phyloP scores from a whole-genome alignment of 2,329 filamentous ascomycete species.

The Penicillium sp. region DNA sequence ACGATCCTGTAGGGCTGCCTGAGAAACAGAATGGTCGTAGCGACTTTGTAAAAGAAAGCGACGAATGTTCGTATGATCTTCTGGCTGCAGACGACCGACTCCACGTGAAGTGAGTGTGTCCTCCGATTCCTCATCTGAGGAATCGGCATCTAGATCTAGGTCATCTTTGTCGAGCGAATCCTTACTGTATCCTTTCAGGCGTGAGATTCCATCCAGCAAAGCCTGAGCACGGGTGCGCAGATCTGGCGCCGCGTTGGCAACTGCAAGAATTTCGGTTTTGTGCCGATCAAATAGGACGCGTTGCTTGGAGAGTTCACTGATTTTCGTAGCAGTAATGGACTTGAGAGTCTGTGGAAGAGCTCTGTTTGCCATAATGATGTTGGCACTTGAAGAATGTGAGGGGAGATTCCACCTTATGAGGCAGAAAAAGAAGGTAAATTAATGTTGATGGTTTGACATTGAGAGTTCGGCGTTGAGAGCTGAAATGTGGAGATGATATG shows the following conservation, averaged over 20 bases:
- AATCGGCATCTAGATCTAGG: conserved; percentile 18
- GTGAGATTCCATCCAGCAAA: conserved; percentile 33
- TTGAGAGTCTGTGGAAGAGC: conserved; percentile 47
- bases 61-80: conserved; percentile 38
- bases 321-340: conserved; percentile 49
- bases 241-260: conserved; percentile 23
- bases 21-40: conserved; percentile 47
- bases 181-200: conserved; percentile 31
- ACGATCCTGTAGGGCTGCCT: conserved; percentile 40
- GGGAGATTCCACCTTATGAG: not conserved
- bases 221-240: conserved; percentile 26
- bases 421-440: too few relatives aligned
- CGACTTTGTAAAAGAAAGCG: conserved; percentile 47
- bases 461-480: not conserved
- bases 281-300: conserved; percentile 43
- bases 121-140: conserved; percentile 2
- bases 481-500: not conserved
- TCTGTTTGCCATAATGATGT: conserved; percentile 23
- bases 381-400: not conserved
- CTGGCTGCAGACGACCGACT: conserved; percentile 18
- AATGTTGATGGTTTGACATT: not conserved
- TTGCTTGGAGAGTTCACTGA: conserved; percentile 49
- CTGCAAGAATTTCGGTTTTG: conserved; percentile 38
- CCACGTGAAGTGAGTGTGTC: conserved; percentile 24
- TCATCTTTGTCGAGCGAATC: conserved; percentile 32